Evolutionary conservation across 1,139 yeast genomes (phyloP).

Genomic region (Eremothecium cymbalariae): DNA sequence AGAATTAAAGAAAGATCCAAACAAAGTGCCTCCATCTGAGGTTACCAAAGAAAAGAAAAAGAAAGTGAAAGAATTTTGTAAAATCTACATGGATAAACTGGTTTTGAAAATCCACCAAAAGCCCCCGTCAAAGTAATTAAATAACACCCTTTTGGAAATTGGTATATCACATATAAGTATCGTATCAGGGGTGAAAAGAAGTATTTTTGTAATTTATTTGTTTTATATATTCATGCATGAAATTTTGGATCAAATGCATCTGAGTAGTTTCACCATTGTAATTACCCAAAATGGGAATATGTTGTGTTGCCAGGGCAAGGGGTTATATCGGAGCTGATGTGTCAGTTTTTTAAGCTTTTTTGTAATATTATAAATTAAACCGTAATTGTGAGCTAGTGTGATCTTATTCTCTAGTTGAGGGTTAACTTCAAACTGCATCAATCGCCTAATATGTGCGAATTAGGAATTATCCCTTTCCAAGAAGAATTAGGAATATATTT

Average conservation of each 20-base stretch:
- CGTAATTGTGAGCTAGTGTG: not conserved
- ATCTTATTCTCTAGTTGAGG: not conserved
- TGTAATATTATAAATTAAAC: not conserved
- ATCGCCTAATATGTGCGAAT: constrained; percentile 1
- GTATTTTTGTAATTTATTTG: constrained; percentile 1
- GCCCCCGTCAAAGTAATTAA: constrained; percentile 19
- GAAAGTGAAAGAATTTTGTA: constrained; percentile 60
- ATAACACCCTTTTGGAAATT: not conserved
- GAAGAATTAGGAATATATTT: constrained; percentile 9
- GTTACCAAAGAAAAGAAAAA: constrained; percentile 54
- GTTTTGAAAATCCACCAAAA: constrained; percentile 42
- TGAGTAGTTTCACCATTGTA: constrained; percentile 12
- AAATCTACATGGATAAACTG: constrained; percentile 68
- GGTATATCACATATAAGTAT: not conserved
- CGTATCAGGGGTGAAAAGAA: not conserved
- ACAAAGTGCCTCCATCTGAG: constrained; percentile 44
- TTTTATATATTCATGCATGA: not conserved
- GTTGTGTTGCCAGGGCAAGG: constrained; percentile 4
- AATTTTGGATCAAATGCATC: not conserved
- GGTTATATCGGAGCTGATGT: constrained; percentile 2
- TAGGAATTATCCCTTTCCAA: constrained; percentile 2
- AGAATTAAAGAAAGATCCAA: constrained; percentile 44
- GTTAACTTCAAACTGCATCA: constrained; percentile 1
- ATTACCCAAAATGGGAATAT: constrained; percentile 17
- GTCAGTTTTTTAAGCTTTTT: constrained; percentile 3